Percentiles rank a stretch among this genome's conserved stretches.
phyloP scores from a whole-genome alignment of 2,329 filamentous ascomycete species.

The Sclerotinia minor region DNA sequence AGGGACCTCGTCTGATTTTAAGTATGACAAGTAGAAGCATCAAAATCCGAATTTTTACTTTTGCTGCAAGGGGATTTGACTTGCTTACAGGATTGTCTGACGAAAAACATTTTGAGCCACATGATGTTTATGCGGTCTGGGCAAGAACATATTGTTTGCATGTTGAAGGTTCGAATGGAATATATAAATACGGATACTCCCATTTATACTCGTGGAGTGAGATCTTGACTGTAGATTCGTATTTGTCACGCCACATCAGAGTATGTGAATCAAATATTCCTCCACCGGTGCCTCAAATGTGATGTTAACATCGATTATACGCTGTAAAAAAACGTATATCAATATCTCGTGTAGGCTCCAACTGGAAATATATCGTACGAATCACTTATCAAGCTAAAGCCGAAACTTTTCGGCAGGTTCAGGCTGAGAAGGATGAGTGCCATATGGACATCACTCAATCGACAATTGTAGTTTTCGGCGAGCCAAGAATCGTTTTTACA shows the following conservation, averaged over 20 bases:
- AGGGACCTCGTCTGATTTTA: not conserved
- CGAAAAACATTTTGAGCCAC: not conserved
- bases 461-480: not conserved
- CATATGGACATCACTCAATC: not conserved
- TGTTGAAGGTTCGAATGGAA: not conserved
- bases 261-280: not conserved
- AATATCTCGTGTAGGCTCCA: not conserved
- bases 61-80: conserved; percentile 1
- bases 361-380: not conserved
- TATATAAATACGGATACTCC: not conserved
- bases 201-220: not conserved
- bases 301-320: not conserved
- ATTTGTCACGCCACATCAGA: not conserved
- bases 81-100: conserved; percentile 1
- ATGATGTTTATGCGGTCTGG: not conserved
- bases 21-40: not conserved
- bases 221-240: conserved; percentile 8
- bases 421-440: not conserved
- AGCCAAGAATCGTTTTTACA: not conserved
- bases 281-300: not conserved
- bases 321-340: not conserved
- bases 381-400: not conserved
- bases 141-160: not conserved
- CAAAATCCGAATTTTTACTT: not conserved
- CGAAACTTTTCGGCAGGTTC: conserved; percentile 16